Percentiles rank a stretch among this genome's conserved stretches.
These are phyloP conservation scores for Hysterangium stoloniferum DNA, from an alignment of 768 basidiomycete genomes.

Conservation along the genomic window DNA sequence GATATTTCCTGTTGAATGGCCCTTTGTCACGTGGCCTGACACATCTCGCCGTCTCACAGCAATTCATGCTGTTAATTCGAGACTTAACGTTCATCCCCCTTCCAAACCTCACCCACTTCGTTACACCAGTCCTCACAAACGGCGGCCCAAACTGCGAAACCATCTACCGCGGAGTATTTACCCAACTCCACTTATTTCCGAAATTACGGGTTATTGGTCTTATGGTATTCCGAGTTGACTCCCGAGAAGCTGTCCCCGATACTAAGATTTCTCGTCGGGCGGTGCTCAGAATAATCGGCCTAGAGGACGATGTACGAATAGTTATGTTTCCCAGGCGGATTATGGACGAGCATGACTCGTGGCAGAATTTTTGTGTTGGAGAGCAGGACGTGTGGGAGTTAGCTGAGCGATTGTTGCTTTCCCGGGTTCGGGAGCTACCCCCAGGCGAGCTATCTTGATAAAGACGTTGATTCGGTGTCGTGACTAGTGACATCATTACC, in stretches of 20 bases:
- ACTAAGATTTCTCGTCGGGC: too few species aligned
- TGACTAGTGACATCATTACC: too few species aligned
- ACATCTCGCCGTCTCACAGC: neutral
- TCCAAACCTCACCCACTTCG: neutral
- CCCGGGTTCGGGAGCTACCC: too few species aligned
- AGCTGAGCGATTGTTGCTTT: too few species aligned
- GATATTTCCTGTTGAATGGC: neutral
- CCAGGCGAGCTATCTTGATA: too few species aligned
- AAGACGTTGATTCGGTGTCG: too few species aligned
- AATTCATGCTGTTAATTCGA: neutral
- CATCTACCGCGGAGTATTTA: neutral
- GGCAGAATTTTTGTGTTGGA: too few species aligned
- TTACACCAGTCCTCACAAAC: neutral
- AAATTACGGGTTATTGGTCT: neutral
- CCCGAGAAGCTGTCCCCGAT: neutral
- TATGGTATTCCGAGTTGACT: neutral
- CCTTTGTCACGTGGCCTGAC: neutral
- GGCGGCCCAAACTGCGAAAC: neutral
- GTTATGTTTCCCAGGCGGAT: too few species aligned
- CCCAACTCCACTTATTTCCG: neutral
- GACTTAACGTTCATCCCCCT: neutral
- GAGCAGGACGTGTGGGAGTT: too few species aligned
- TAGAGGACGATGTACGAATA: too few species aligned
- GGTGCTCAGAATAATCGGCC: too few species aligned
- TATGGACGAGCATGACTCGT: too few species aligned